phyloP scores from a whole-genome alignment of 805 yeast species.

The Sugiyamaella smithiae region DNA sequence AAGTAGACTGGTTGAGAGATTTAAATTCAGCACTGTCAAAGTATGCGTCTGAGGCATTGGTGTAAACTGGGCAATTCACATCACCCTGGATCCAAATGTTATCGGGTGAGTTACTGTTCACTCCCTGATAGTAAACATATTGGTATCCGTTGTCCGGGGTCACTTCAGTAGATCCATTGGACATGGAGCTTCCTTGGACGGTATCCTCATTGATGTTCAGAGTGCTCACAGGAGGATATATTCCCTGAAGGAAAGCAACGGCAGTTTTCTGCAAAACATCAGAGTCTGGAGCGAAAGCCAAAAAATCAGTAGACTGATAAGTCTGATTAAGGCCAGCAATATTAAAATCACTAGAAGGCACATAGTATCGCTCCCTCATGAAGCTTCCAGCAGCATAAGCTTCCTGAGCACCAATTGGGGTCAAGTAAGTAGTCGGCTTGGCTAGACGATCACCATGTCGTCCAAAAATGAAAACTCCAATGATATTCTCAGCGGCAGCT shows the following conservation, averaged over 20 bases:
- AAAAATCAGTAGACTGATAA: slow-evolving; percentile 38
- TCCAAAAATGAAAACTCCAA: slow-evolving; percentile 47
- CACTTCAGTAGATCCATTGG: slow-evolving; percentile 42
- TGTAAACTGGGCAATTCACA: slow-evolving; percentile 41
- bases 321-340: slow-evolving; percentile 29
- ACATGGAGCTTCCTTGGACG: slow-evolving; percentile 29
- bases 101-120: slow-evolving; percentile 37
- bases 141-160: slow-evolving; percentile 47
- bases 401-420: slow-evolving; percentile 43
- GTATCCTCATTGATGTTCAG: slow-evolving; percentile 25
- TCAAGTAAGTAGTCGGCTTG: slow-evolving; percentile 44
- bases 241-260: slow-evolving; percentile 46
- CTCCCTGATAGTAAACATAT: slow-evolving; percentile 42
- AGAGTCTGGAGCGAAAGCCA: slow-evolving; percentile 38
- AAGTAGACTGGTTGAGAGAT: slow-evolving; percentile 37
- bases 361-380: slow-evolving; percentile 45
- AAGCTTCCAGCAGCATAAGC: slow-evolving; percentile 41
- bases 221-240: slow-evolving; percentile 43
- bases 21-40: slow-evolving; percentile 33
- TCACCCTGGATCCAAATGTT: slow-evolving; percentile 45
- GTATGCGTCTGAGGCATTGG: slow-evolving; percentile 35
- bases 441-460: slow-evolving; percentile 50
- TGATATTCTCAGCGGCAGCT: slow-evolving; percentile 20
- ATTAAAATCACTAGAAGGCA: slow-evolving; percentile 30
- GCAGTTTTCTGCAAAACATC: slow-evolving; percentile 43